Evolutionary conservation across 768 basidiomycete species (phyloP), one percentile per base, ranked within the genome.

Genomic region (Xanthoconium stramineum): DNA sequence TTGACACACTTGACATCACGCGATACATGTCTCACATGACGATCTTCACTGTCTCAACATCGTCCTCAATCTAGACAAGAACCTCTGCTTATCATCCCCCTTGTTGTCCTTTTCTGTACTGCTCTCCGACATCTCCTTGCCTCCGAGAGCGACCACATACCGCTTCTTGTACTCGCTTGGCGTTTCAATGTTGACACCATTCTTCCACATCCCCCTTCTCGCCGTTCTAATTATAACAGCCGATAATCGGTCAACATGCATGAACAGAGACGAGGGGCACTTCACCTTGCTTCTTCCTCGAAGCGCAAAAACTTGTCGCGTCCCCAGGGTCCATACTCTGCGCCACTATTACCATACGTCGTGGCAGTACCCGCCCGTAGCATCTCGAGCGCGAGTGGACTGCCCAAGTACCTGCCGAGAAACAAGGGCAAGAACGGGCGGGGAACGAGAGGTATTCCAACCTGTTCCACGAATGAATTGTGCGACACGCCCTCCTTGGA

Each of bases 91-190:
- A 2, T 36, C 39, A 38, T 19, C 46, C 0, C n/a, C n/a, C 24
- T 35, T 35, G 29, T 36, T 33, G 6, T 33, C 38, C 3, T 43
- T n/a, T 5, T 11, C 32, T 5, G n/a, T 20, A 6, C 37, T 45
- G 11, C 14, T 35, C 6, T 43, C 33, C 13, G 37, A 4, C 37
- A 5, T 32, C 2, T 32, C 53, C 12, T 45, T 53, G 40, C 12
- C 53, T 6, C 55, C 59, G 3, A 64, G 32, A 0, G 65, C 67
- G 15, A 10, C 54, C 0, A 80, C 79, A 62, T 84, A 71, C 36
- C 90, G 78, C 35, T 83, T 83, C 74, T 97, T 95, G 70, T 89
- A 95, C 47, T 88, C 85, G 1, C 84, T 81, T 0, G 94, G 94
- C 9, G 81, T 83, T 61, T 95, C 94, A 14, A 74, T 74, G 6